phyloP scores from a whole-genome alignment of 2,329 filamentous ascomycete genomes.

The Ophiocordyceps camponoti-leonardi region DNA sequence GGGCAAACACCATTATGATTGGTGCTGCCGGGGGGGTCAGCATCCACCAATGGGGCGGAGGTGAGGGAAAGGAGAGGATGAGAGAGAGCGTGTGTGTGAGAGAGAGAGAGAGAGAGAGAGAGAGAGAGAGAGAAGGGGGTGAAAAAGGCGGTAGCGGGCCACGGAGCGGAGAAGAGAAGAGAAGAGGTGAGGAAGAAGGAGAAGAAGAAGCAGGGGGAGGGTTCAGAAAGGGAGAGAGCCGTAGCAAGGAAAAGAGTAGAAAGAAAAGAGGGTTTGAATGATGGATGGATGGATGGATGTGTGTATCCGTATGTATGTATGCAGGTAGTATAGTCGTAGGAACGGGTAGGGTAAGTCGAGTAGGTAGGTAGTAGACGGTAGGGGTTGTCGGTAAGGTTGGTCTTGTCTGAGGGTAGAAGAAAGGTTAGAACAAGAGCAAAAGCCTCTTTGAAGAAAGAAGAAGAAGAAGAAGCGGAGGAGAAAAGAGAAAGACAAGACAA shows the following conservation, averaged over 20 bases:
- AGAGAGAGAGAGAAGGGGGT: neutral
- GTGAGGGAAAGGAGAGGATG: constrained; percentile 11
- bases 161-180: no score
- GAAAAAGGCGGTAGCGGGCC: no score
- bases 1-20: constrained; percentile 14
- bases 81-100: constrained; percentile 6
- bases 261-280: neutral
- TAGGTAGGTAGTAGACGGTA: neutral
- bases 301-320: neutral
- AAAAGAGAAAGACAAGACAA: no score
- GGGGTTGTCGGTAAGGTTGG: neutral
- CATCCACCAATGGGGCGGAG: constrained; percentile 16
- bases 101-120: neutral
- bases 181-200: no score
- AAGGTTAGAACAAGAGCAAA: no score
- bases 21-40: constrained; percentile 12
- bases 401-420: no score
- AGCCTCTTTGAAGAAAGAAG: no score
- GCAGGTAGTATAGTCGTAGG: neutral
- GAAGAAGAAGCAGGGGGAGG: no score
- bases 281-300: neutral
- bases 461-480: no score
- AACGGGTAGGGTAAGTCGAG: neutral
- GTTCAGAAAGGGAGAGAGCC: no score
- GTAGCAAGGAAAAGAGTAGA: neutral